Conservation (phyloP, 2,329 filamentous ascomycete genomes). For the Cladosporium sp. region DNA sequence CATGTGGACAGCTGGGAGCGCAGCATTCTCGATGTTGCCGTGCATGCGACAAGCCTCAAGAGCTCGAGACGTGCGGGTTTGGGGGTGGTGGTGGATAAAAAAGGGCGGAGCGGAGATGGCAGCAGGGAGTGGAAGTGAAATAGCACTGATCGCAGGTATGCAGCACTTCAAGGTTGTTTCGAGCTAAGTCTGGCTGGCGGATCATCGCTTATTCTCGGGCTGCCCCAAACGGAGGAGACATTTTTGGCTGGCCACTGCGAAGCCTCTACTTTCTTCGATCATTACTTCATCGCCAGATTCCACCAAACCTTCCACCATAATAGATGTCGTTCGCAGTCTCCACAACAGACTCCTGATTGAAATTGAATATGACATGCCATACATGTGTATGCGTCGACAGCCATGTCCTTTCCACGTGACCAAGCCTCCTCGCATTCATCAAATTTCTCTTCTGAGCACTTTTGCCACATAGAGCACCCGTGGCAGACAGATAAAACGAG, state of each 20-base stretch:
- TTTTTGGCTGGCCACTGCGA: background rate
- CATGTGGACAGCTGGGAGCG: slow-evolving; percentile 66
- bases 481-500: background rate
- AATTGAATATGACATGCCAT: background rate
- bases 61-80: slow-evolving; percentile 1
- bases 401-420: background rate
- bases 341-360: too few relatives aligned
- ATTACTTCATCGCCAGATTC: background rate
- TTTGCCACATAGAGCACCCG: background rate
- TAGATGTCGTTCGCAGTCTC: too few relatives aligned
- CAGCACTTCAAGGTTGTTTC: slow-evolving; percentile 3
- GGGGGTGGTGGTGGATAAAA: background rate
- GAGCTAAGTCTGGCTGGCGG: slow-evolving; percentile 1
- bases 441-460: background rate
- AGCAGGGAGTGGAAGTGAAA: slow-evolving; percentile 3
- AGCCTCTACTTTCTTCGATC: background rate
- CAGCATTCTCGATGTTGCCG: slow-evolving; percentile 60
- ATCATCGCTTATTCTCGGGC: slow-evolving; percentile 7
- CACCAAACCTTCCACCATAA: background rate
- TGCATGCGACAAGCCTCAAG: slow-evolving; percentile 16
- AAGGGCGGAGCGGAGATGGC: slow-evolving; percentile 5
- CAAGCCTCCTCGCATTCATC: background rate
- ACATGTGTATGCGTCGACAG: background rate
- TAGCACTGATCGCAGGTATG: slow-evolving; percentile 3
- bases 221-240: background rate